These are phyloP conservation scores for Russula compacta DNA, from an alignment of 768 basidiomycete genomes.

Conservation along the genomic window DNA sequence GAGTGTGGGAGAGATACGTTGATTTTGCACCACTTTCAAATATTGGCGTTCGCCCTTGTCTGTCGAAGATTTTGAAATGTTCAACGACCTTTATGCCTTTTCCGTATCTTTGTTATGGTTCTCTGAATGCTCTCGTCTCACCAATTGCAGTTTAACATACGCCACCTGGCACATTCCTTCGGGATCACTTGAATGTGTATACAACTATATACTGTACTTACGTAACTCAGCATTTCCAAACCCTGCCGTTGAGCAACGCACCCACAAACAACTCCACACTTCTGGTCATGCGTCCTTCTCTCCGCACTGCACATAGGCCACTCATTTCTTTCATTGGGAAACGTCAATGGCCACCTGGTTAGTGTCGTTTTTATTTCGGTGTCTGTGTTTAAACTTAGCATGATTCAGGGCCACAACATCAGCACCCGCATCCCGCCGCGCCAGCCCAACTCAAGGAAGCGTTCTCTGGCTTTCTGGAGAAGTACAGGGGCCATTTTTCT, in stretches of 20 bases:
- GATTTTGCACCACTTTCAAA: background rate
- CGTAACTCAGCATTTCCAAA: too few relatives aligned
- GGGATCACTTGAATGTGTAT: too few relatives aligned
- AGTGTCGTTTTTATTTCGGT: background rate
- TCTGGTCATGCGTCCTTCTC: conserved; percentile 14
- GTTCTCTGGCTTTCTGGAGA: conserved; percentile 39
- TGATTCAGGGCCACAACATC: conserved; percentile 28
- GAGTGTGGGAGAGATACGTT: background rate
- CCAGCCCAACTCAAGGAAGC: conserved; percentile 48
- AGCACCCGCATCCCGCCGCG: conserved; percentile 56
- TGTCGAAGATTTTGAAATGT: background rate
- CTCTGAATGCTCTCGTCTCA: background rate
- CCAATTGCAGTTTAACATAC: background rate
- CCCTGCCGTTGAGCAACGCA: too few relatives aligned
- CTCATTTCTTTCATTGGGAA: conserved; percentile 25
- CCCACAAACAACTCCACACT: background rate
- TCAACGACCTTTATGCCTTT: background rate
- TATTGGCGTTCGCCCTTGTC: background rate
- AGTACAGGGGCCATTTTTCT: conserved; percentile 21
- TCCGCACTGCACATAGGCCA: conserved; percentile 17
- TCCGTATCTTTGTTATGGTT: background rate
- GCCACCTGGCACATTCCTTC: too few relatives aligned
- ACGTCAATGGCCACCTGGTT: conserved; percentile 17
- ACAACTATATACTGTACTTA: too few relatives aligned
- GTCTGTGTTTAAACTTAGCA: background rate